These are phyloP conservation scores for Scheffersomyces stipitis DNA, from an alignment of 805 yeast genomes.

Conservation along the genomic window DNA sequence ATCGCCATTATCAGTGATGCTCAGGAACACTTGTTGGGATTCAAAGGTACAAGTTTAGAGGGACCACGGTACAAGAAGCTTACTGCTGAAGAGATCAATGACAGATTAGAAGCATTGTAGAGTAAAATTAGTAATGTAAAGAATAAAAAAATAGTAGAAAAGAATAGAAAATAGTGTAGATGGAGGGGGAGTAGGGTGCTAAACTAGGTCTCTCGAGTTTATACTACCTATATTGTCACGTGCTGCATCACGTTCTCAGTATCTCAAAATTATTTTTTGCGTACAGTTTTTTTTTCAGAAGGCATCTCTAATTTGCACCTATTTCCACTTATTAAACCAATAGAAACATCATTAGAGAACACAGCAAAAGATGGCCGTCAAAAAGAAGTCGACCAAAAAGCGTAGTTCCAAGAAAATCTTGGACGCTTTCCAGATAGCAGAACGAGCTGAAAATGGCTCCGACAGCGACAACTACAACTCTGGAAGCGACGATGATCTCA, in stretches of 20 bases:
- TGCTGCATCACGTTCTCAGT: too few relatives aligned
- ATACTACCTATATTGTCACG: too few relatives aligned
- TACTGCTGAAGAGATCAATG: constrained; percentile 89
- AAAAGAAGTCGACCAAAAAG: constrained; percentile 23
- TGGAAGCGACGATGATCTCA: constrained; percentile 20
- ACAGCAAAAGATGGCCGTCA: too few relatives aligned
- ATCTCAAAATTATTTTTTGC: too few relatives aligned
- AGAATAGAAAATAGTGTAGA: background rate
- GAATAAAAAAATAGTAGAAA: background rate
- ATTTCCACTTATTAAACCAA: too few relatives aligned
- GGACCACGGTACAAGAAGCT: constrained; percentile 92
- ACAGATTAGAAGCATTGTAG: constrained; percentile 87
- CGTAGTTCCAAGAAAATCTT: constrained; percentile 37
- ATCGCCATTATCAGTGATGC: constrained; percentile 84
- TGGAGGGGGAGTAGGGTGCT: too few relatives aligned
- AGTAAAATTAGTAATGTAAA: background rate
- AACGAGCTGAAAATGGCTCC: constrained; percentile 32
- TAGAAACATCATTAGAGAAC: too few relatives aligned
- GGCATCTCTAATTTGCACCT: too few relatives aligned
- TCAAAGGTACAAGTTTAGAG: constrained; percentile 72
- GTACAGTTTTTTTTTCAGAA: too few relatives aligned
- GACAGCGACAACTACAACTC: constrained; percentile 16
- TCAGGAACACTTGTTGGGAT: constrained; percentile 78
- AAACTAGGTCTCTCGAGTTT: too few relatives aligned
- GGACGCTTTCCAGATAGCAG: constrained; percentile 48